These are phyloP conservation scores for Physcomitrium patens DNA, from an alignment of 225 moss, liverwort and hornwort genomes.

Conservation along the genomic window DNA sequence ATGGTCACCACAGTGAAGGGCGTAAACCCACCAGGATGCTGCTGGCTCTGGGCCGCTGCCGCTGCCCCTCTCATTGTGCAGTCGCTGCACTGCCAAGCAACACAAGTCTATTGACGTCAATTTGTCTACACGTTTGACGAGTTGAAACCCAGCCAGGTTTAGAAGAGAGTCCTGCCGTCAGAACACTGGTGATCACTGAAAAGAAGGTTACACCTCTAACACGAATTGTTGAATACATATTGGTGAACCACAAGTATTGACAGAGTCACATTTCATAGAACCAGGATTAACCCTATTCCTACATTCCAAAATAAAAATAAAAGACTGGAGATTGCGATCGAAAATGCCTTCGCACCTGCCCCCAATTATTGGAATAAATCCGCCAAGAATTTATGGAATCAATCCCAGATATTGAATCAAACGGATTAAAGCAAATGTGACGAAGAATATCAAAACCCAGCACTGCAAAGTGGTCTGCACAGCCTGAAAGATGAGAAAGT, in stretches of 20 bases:
- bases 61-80: slow-evolving; percentile 28
- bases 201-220: background rate
- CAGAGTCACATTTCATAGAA: slow-evolving; percentile 14
- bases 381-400: background rate
- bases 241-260: background rate
- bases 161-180: background rate
- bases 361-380: background rate
- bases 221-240: background rate
- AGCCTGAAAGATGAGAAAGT: too few relatives aligned
- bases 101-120: background rate
- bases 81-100: slow-evolving; percentile 17
- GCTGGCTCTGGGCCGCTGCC: slow-evolving; percentile 27
- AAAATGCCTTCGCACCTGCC: background rate
- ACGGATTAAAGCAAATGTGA: background rate
- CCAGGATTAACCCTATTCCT: background rate
- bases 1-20: slow-evolving; percentile 25
- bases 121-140: too few relatives aligned
- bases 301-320: background rate
- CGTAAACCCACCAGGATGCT: slow-evolving; percentile 31
- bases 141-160: slow-evolving; percentile 8
- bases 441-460: too few relatives aligned
- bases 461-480: too few relatives aligned
- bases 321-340: background rate
- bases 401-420: background rate
- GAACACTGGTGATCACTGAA: slow-evolving; percentile 2